phyloP scores from a whole-genome alignment of 1,284 basidiomycete genomes.

The Hypsizygus ulmarius region DNA sequence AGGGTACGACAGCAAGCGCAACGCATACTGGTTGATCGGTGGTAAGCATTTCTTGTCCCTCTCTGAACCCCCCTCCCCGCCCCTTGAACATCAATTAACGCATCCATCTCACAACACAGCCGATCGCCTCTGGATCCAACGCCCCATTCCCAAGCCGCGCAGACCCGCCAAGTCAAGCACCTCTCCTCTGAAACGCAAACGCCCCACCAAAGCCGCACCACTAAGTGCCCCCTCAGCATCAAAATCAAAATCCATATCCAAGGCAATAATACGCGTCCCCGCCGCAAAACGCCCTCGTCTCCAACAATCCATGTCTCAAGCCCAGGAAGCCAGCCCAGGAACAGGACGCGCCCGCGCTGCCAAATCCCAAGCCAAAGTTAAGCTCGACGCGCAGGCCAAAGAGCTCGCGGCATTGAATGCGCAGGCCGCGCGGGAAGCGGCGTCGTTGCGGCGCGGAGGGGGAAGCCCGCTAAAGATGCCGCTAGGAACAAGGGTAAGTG shows the following conservation, averaged over 20 bases:
- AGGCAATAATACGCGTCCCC: conserved; percentile 10
- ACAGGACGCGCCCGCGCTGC: conserved; percentile 49
- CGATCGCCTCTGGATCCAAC: conserved; percentile 88
- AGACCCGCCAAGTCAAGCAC: conserved; percentile 9
- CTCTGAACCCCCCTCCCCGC: background rate
- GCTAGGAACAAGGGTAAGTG: conserved; percentile 62
- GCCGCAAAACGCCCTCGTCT: conserved; percentile 30
- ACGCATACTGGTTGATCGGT: conserved; percentile 89
- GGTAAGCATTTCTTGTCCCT: conserved; percentile 35
- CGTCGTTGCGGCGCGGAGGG: conserved; percentile 10
- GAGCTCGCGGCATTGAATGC: conserved; percentile 62
- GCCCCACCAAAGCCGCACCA: conserved; percentile 28
- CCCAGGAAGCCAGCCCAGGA: conserved; percentile 9
- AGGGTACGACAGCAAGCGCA: conserved; percentile 78
- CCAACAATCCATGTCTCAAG: conserved; percentile 22
- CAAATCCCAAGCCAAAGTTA: conserved; percentile 67
- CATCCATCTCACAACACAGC: conserved; percentile 32
- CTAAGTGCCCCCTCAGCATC: conserved; percentile 15
- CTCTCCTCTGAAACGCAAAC: conserved; percentile 55
- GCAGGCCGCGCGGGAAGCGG: conserved; percentile 35
- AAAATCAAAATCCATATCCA: conserved; percentile 22
- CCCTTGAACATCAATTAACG: background rate
- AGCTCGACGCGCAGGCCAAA: conserved; percentile 64
- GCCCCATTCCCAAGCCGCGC: conserved; percentile 54
- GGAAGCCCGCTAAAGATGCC: conserved; percentile 23